Evolutionary conservation across 805 yeast species (phyloP), one percentile per base, ranked within the genome.

Genomic region (Wickerhamomyces ciferrii): DNA sequence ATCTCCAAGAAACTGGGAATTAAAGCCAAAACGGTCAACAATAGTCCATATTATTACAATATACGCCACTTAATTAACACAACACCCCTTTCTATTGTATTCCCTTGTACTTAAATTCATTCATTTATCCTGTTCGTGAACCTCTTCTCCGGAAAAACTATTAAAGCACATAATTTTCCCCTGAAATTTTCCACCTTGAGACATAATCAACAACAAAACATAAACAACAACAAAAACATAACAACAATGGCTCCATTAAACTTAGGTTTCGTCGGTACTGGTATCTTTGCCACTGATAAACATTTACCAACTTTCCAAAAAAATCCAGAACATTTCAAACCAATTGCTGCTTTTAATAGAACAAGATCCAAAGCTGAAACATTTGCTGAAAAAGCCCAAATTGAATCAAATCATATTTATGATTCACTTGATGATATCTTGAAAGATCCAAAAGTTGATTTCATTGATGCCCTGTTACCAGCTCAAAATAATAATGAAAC

Each of bases 391-490:
- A 65, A 68, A 36, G 90, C 94, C 15, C 72, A 71, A 6, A 72
- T 83, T 45, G 60, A 69, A 13, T 58, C 67, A 5, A 54, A 67
- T 4, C 78, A 79, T 50, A 80, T 88, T 14, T 81, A 74, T 60
- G 82, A 79, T 45, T 60, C 72, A 20, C 59, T 87, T 45, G 94
- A 86, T 39, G 79, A 70, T n/a, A 75, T 86, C 17, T 70, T 90
- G 56, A 64, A 68, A 39, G 90, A 86, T 60, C 71, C 79, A n/a
- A 64, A 76, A 0, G 78, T 90, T 39, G 94, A 87, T 50, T 76
- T 83, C 27, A 75, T 92, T 25, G 97, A 92, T 61, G 95, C 89
- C 2, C 72, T 91, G 51, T 75, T 92, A 44, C 98, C 98, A n/a
- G 96, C 83, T 1, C 92, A 89, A 63, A 76, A 67, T 70, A 92